Percentiles rank a stretch among this genome's conserved stretches.
Conservation (phyloP, 169 alveolate species). For the Cyclospora cayetanensis region DNA sequence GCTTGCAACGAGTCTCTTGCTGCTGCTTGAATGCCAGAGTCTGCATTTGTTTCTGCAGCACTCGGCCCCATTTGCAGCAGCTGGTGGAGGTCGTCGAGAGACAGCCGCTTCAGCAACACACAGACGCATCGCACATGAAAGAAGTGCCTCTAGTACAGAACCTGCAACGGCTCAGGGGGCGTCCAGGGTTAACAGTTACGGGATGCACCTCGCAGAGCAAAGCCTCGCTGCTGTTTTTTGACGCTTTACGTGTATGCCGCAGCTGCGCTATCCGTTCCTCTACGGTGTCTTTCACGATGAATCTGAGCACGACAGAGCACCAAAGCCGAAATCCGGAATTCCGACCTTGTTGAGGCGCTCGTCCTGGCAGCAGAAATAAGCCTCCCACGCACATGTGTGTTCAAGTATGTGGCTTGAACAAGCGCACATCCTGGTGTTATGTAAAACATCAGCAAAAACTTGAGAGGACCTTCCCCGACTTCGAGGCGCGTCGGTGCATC, state of each 20-base stretch:
- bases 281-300: slow-evolving; percentile 68
- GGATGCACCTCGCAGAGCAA: slow-evolving; percentile 50
- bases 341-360: too few relatives aligned
- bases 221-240: slow-evolving; percentile 25
- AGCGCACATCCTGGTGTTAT: too few relatives aligned
- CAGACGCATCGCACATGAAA: neutral
- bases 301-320: slow-evolving; percentile 47
- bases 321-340: neutral
- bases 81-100: slow-evolving; percentile 17
- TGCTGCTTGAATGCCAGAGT: too few relatives aligned
- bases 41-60: too few relatives aligned
- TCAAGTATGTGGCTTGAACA: too few relatives aligned
- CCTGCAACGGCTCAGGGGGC: too few relatives aligned
- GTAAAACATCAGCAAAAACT: too few relatives aligned
- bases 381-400: too few relatives aligned
- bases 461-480: too few relatives aligned
- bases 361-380: too few relatives aligned
- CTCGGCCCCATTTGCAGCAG: slow-evolving; percentile 14
- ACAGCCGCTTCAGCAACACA: neutral
- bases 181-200: neutral
- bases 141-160: neutral
- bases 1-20: too few relatives aligned
- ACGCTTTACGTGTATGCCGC: slow-evolving; percentile 23
- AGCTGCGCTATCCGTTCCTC: slow-evolving; percentile 66
- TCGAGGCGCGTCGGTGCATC: too few relatives aligned